Conservation (phyloP, 2,329 filamentous ascomycete species). For the Colletotrichum sp. region DNA sequence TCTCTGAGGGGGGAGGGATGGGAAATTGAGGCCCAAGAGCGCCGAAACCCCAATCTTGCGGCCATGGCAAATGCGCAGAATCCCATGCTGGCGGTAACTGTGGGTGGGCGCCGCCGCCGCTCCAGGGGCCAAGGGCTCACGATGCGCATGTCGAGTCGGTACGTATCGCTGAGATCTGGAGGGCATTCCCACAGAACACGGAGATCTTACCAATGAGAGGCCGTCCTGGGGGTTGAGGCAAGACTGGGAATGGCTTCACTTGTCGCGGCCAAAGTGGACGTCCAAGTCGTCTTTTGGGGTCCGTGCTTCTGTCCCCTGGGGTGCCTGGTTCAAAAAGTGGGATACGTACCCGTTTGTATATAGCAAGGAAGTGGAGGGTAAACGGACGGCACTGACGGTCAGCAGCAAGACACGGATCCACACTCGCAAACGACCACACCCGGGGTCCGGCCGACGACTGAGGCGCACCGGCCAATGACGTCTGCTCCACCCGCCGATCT, state of each 20-base stretch:
- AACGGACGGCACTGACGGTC: neutral
- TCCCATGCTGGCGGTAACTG: conserved; percentile 9
- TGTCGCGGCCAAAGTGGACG: neutral
- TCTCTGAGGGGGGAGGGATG: neutral
- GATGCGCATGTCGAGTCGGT: neutral
- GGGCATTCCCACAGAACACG: neutral
- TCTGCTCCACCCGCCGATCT: conserved; percentile 18
- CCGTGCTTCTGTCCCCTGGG: neutral
- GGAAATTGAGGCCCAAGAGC: conserved; percentile 15
- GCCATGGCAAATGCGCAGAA: conserved; percentile 18
- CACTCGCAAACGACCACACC: conserved; percentile 1
- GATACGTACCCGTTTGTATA: neutral
- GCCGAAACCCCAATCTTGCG: neutral
- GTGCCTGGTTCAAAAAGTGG: neutral
- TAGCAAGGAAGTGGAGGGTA: neutral
- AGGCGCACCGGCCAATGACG: conserved; percentile 21
- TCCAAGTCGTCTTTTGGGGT: neutral
- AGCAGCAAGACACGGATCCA: neutral
- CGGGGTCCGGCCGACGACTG: conserved; percentile 17
- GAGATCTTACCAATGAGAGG: conserved; percentile 15
- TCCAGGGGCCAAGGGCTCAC: neutral
- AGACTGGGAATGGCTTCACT: conserved; percentile 11
- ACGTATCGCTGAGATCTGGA: conserved; percentile 5
- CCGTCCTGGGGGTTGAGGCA: neutral
- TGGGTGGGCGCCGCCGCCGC: neutral